Base-by-base conservation (phyloP, 2,329 filamentous ascomycete genomes). In the Coniochaeta sp. region DNA sequence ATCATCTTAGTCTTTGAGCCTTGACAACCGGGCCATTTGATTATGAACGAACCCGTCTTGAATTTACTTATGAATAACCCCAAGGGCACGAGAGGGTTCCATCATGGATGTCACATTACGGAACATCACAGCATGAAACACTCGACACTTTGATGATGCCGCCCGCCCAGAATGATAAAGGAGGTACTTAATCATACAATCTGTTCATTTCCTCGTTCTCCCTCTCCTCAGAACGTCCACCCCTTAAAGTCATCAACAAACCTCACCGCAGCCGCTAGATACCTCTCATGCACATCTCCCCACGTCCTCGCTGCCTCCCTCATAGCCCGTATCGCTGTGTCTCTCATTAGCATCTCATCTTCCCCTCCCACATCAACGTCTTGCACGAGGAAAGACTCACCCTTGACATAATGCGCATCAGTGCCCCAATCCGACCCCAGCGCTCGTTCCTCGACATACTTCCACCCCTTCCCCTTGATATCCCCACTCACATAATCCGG, bases 391-490 rank as follows among this genome's bases (percentile, higher is more conserved):
- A 20, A 4, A 28, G 26, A 57, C 73, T 65, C 69, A 83, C 87
- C 83, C 71, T 96, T 95, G 28, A 97, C 84, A 63, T 84, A 96
- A 68, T 95, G 88, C 16, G 88, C 79, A 69, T 97, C 90, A 1
- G 78, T 82, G 9, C 81, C 74, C 70, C 83, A 83, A 49, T 78
- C 67, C 9, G 86, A 85, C 50, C 80, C 82, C 16, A 96, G 63
- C 2, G 87, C 89, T 67, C 83, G 79, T 50, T 87, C 72, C 50
- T 85, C 78, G 5, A 92, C 86, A 67, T 87, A 88, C 6, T 81
- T 78, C 94, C 94, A 99, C 48, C 81, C 76, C 60, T 83, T 83
- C 1, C 75, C 79, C 33, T 79, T 76, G n/a, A 82, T 60, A 42
- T 89, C 81, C 38, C 77, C 74, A 5, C 76, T 73, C 52, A 94